phyloP scores from a whole-genome alignment of 148 eudicot genomes.

The Hydrangea macrophylla region DNA sequence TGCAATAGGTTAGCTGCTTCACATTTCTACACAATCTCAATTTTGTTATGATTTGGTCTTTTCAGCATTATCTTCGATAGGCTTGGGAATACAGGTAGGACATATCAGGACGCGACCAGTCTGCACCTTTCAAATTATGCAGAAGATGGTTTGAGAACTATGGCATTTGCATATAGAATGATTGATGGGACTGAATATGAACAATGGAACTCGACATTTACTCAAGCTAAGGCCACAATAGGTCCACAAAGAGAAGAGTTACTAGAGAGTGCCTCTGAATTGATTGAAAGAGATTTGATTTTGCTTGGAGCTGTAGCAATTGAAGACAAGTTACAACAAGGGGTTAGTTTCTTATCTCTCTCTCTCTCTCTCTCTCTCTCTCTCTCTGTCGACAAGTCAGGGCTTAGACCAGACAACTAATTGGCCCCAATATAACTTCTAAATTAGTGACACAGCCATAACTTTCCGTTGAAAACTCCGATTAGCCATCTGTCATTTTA shows the following conservation, averaged over 20 bases:
- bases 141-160: conserved; percentile 46
- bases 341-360: conserved; percentile 25
- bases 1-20: background rate
- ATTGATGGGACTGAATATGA: conserved; percentile 28
- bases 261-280: conserved; percentile 33
- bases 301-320: conserved; percentile 43
- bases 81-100: conserved; percentile 35
- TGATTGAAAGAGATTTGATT: conserved; percentile 38
- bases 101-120: conserved; percentile 38
- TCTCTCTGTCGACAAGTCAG: background rate
- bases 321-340: conserved; percentile 48
- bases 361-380: background rate
- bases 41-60: background rate
- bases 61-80: conserved; percentile 40
- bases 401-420: too few relatives aligned
- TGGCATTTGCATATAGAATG: conserved; percentile 38
- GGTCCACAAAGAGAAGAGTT: conserved; percentile 39
- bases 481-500: background rate
- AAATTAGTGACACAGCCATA: background rate
- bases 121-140: conserved; percentile 41
- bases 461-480: background rate
- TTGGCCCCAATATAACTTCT: too few relatives aligned
- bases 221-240: conserved; percentile 35
- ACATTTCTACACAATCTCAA: background rate
- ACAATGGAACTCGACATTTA: conserved; percentile 29